Evolutionary conservation across 2,329 filamentous ascomycete species (phyloP), one percentile per base, ranked within the genome.

Genomic region (Colletotrichum sp.): DNA sequence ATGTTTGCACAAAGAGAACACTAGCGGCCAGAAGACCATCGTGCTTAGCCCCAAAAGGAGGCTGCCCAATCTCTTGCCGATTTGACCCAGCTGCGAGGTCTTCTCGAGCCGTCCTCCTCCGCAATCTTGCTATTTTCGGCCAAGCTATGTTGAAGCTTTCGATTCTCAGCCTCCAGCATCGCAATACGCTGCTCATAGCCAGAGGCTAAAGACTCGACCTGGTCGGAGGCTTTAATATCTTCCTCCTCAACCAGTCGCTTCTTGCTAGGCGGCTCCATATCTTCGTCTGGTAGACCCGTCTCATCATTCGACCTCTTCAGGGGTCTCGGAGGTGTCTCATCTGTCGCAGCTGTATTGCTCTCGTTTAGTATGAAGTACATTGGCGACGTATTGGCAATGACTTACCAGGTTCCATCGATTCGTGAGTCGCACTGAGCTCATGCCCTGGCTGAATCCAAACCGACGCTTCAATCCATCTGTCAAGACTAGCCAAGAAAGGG

Each of bases 381-480:
- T 44, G 1, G 3, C 39, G n/a, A 6, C 1, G 6, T 44, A 2
- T 44, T 12, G 0, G 9, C 39, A 2, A 44, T 1, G 5, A 10
- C 39, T 44, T 3, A 44, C 18, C 9, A 5, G 39, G 1, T 49
- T 49, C 39, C 0, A 0, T 49, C 0, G 39, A 21, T 13, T 52
- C n/a, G 10, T 21, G 6, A 2, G 44, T 21, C 2, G n/a, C n/a
- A 5, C 0, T 13, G 0, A 2, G 18, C 4, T 52, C 44, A 13
- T 52, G 44, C 6, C 44, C 44, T 21, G 44, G 44, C n/a, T 52
- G 44, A n/a, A 52, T 52, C 44, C 44, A 52, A 52, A 52, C n/a
- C 3, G 44, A 52, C 3, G 44, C 44, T 8, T 52, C 44, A 8
- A 52, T 52, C 44, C n/a, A 52, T 8, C 44, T 21, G 12, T 52